Percentiles rank a stretch among this genome's conserved stretches.
These are phyloP conservation scores for Talaromyces funiculosus DNA, from an alignment of 2,329 filamentous ascomycete species.

Conservation along the genomic window DNA sequence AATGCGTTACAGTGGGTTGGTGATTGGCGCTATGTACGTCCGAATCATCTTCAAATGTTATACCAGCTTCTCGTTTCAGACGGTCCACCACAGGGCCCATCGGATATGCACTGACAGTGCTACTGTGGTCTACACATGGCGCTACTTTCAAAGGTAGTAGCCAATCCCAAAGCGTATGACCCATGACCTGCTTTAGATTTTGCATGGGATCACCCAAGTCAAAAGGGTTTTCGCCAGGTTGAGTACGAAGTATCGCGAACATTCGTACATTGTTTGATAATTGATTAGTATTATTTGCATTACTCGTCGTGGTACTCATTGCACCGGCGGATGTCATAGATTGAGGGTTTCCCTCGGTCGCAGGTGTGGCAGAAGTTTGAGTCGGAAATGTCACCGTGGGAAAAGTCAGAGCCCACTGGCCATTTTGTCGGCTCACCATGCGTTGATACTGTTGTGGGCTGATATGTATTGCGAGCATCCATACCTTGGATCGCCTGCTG, in stretches of 20 bases:
- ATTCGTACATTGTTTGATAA: slow-evolving; percentile 50
- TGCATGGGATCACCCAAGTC: slow-evolving; percentile 59
- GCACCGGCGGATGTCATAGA: not conserved
- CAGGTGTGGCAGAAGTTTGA: slow-evolving; percentile 12
- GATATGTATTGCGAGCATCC: slow-evolving; percentile 66
- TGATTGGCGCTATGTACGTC: not conserved
- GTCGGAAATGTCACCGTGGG: slow-evolving; percentile 39
- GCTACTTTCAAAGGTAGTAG: slow-evolving; percentile 68
- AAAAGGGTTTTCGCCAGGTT: slow-evolving; percentile 78
- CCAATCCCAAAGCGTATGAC: slow-evolving; percentile 67
- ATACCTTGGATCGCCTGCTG: slow-evolving; percentile 54
- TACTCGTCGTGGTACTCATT: slow-evolving; percentile 10
- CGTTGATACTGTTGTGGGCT: slow-evolving; percentile 27
- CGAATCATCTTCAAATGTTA: not conserved
- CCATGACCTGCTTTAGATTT: slow-evolving; percentile 80
- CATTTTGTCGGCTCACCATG: slow-evolving; percentile 28
- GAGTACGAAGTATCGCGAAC: slow-evolving; percentile 73
- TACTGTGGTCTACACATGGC: slow-evolving; percentile 66
- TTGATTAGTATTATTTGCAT: slow-evolving; percentile 31
- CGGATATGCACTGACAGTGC: slow-evolving; percentile 60
- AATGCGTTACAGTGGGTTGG: not conserved
- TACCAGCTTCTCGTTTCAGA: slow-evolving; percentile 46
- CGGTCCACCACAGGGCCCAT: slow-evolving; percentile 58
- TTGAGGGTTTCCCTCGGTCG: not conserved
- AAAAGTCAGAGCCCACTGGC: slow-evolving; percentile 29